Conservation (phyloP, 2,329 filamentous ascomycete species). For the Apiospora aurea region DNA sequence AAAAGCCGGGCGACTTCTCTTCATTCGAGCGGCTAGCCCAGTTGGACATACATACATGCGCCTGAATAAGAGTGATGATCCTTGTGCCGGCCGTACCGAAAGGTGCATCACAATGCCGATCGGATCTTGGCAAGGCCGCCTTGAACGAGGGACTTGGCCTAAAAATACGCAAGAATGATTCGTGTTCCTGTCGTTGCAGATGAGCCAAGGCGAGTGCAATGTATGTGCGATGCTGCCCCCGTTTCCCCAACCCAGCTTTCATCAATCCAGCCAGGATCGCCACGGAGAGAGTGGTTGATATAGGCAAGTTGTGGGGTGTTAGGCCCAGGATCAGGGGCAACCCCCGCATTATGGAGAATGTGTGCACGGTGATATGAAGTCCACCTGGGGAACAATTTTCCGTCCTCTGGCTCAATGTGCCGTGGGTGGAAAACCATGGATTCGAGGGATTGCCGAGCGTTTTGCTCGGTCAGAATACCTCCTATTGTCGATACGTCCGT, state of each 20-base stretch:
- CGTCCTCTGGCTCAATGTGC: background rate
- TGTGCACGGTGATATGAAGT: background rate
- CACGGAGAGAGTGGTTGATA: background rate
- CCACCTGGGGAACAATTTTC: conserved; percentile 11
- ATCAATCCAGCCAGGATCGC: background rate
- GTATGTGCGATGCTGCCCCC: background rate
- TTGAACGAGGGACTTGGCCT: background rate
- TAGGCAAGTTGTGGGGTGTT: background rate
- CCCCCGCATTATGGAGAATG: conserved; percentile 11
- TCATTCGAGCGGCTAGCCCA: conserved; percentile 12
- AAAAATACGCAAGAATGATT: background rate
- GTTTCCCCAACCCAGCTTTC: background rate
- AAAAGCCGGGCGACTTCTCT: background rate
- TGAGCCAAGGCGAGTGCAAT: background rate
- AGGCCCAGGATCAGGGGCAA: background rate
- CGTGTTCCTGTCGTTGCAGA: background rate
- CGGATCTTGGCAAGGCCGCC: background rate
- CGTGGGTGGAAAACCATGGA: background rate
- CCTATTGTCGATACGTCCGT: background rate
- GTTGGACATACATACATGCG: background rate
- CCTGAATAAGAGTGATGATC: background rate
- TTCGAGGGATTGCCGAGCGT: background rate
- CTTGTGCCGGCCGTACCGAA: conserved; percentile 1
- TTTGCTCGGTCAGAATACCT: background rate
- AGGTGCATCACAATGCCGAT: background rate